These are phyloP conservation scores for Bacterosira constricta DNA, from an alignment of 108 stramenopile species.

Conservation along the genomic window DNA sequence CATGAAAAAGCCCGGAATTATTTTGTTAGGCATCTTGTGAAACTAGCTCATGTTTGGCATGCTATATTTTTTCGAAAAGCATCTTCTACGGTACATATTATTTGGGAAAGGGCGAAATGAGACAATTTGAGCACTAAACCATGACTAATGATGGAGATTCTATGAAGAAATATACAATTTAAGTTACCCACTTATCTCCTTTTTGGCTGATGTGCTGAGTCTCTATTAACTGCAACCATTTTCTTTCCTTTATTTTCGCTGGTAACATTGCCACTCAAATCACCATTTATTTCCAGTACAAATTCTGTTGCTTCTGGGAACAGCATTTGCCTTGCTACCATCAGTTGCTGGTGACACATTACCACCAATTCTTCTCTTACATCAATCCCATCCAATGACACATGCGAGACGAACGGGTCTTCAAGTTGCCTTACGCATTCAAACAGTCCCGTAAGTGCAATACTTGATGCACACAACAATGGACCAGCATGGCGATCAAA, in stretches of 20 bases:
- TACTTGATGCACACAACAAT: no score
- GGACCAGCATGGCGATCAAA: no score
- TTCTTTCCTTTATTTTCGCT: neutral
- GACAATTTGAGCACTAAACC: no score
- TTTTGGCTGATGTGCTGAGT: neutral
- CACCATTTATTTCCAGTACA: conserved; percentile 22
- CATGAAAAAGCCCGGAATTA: no score
- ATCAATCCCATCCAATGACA: conserved; percentile 71
- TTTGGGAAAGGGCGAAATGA: no score
- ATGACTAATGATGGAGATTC: no score
- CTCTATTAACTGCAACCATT: neutral
- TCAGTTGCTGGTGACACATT: conserved; percentile 45
- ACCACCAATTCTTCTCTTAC: conserved; percentile 53
- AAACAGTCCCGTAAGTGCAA: conserved; percentile 44
- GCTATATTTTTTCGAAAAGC: no score
- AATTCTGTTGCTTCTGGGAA: conserved; percentile 46
- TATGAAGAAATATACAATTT: no score
- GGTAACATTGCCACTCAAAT: neutral
- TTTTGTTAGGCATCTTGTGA: no score
- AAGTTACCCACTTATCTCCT: no score
- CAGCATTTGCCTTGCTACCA: conserved; percentile 39
- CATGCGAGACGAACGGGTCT: conserved; percentile 50
- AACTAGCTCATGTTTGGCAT: no score
- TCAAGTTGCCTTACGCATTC: conserved; percentile 46
- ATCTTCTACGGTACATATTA: no score